Conservation (phyloP, 352 stramenopile species). For the Blastocystis sp. region DNA sequence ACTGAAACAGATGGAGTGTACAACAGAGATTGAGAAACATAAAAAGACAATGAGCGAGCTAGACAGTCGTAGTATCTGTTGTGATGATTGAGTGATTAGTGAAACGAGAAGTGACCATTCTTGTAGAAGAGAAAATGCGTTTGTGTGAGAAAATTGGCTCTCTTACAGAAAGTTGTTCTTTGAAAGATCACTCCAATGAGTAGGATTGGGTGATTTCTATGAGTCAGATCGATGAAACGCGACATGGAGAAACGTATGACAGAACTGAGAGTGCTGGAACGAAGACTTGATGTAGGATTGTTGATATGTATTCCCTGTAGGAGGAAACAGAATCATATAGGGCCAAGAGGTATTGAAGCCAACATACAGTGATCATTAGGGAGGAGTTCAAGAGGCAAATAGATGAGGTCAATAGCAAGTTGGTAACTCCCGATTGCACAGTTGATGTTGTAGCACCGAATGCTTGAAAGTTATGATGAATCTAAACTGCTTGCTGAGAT, state of each 20-base stretch:
- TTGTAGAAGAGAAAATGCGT: constrained; percentile 31
- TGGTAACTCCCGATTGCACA: not conserved
- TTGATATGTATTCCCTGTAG: not conserved
- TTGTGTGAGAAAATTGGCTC: constrained; percentile 35
- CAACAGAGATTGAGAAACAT: constrained; percentile 29
- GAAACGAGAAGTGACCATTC: constrained; percentile 9
- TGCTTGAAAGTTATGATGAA: not conserved
- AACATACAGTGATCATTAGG: not conserved
- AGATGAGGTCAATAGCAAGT: not conserved
- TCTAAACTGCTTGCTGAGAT: not conserved
- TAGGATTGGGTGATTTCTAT: not conserved
- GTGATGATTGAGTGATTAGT: not conserved
- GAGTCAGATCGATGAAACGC: not conserved
- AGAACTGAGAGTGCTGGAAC: constrained; percentile 6
- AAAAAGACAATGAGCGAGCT: constrained; percentile 10
- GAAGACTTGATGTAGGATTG: not conserved
- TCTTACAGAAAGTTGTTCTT: constrained; percentile 21
- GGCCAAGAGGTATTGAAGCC: not conserved
- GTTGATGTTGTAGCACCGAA: not conserved
- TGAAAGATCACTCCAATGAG: constrained; percentile 42
- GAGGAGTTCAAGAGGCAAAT: constrained; percentile 5
- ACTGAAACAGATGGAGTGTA: constrained; percentile 21
- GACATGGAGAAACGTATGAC: constrained; percentile 38
- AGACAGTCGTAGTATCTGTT: not conserved
- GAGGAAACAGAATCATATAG: not conserved